These are phyloP conservation scores for Coemansia sp. DNA, from an alignment of 192 early-diverging fungal genomes.

Conservation along the genomic window DNA sequence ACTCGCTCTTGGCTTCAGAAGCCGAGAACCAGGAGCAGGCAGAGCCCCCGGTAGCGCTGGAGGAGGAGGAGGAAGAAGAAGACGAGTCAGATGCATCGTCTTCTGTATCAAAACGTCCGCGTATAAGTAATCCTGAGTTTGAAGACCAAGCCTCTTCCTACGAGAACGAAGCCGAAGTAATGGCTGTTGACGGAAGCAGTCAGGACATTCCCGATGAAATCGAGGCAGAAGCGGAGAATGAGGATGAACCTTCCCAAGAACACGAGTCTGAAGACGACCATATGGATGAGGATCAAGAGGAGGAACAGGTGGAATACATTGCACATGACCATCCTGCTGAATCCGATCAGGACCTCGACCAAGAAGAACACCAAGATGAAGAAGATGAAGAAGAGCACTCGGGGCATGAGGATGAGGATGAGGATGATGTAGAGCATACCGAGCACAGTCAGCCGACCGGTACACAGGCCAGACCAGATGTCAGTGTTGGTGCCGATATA, in stretches of 20 bases:
- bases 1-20: background rate
- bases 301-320: background rate
- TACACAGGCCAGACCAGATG: background rate
- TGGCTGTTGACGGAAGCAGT: background rate
- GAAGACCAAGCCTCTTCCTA: background rate
- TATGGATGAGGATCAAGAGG: background rate
- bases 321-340: too few species aligned
- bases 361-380: background rate
- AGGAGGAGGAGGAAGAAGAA: conserved; percentile 1
- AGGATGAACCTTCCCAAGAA: too few species aligned
- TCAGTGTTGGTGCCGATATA: background rate
- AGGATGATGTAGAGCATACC: background rate
- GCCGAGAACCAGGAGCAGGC: background rate
- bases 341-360: too few species aligned
- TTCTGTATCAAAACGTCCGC: conserved; percentile 28
- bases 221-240: background rate
- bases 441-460: background rate
- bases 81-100: conserved; percentile 13
- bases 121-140: conserved; percentile 5
- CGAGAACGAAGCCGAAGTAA: background rate
- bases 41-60: background rate
- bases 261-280: background rate
- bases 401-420: background rate
- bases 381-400: background rate
- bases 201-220: background rate